Evolutionary conservation across 345 rosid genomes (phyloP).

Genomic region (Alliaria petiolata): DNA sequence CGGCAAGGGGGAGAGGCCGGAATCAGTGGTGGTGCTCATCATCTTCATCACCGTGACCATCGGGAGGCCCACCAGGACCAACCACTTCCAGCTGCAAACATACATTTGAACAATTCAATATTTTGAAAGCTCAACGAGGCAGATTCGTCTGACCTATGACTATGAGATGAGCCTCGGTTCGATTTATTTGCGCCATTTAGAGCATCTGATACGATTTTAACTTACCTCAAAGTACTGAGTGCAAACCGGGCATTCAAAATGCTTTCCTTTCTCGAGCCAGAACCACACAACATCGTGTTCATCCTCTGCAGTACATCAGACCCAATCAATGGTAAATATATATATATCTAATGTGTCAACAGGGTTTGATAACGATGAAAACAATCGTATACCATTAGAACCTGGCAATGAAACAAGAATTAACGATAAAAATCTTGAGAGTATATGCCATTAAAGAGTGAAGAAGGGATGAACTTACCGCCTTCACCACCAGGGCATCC

Average conservation of each 20-base stretch:
- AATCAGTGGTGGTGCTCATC: constrained; percentile 50
- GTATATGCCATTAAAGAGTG: background rate
- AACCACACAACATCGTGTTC: constrained; percentile 98
- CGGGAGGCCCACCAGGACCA: constrained; percentile 89
- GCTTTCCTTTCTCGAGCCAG: constrained; percentile 91
- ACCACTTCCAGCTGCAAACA: constrained; percentile 71
- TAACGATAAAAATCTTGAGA: background rate
- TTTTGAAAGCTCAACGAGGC: background rate
- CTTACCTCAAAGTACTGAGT: constrained; percentile 80
- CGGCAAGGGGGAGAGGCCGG: constrained; percentile 17
- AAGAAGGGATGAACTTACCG: constrained; percentile 31
- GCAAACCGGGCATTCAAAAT: constrained; percentile 82
- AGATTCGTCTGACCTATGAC: background rate
- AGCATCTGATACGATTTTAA: background rate
- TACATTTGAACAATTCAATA: background rate
- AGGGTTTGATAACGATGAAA: background rate
- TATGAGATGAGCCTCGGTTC: background rate
- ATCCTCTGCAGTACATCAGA: constrained; percentile 51
- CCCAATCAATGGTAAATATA: background rate
- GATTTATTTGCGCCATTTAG: background rate
- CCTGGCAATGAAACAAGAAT: background rate
- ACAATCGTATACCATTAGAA: background rate
- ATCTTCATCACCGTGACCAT: constrained; percentile 61
- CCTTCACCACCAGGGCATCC: constrained; percentile 72
- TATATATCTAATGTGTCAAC: background rate